Evolutionary conservation across 768 basidiomycete genomes (phyloP).

Genomic region (Tremella fuciformis): DNA sequence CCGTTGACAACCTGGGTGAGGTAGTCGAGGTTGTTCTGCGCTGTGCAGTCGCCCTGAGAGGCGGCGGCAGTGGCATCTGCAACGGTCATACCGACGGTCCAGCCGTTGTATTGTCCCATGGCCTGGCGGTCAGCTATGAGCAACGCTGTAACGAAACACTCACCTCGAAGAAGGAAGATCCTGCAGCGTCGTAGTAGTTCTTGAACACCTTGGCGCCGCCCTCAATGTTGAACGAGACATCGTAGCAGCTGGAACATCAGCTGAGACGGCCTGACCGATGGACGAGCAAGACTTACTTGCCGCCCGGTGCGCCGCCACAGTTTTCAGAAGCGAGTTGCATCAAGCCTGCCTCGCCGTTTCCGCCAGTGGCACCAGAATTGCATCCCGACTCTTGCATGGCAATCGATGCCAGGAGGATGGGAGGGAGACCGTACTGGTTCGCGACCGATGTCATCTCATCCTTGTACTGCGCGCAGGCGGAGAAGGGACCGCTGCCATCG

Average conservation of each 20-base stretch:
- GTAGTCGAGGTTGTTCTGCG: slow-evolving; percentile 82
- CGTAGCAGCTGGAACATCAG: slow-evolving; percentile 38
- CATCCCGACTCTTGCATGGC: slow-evolving; percentile 86
- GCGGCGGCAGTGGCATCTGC: slow-evolving; percentile 52
- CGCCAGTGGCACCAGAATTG: slow-evolving; percentile 65
- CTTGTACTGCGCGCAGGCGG: slow-evolving; percentile 45
- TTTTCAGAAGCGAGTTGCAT: slow-evolving; percentile 83
- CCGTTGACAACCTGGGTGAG: slow-evolving; percentile 40
- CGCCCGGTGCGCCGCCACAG: slow-evolving; percentile 53
- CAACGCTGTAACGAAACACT: not conserved
- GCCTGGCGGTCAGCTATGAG: slow-evolving; percentile 37
- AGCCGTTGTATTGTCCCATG: slow-evolving; percentile 63
- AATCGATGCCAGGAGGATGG: slow-evolving; percentile 77
- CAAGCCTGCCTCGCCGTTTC: slow-evolving; percentile 76
- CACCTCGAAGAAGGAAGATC: slow-evolving; percentile 41
- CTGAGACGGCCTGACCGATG: not conserved
- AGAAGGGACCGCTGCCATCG: slow-evolving; percentile 36
- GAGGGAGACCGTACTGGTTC: slow-evolving; percentile 55
- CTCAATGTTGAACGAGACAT: slow-evolving; percentile 63
- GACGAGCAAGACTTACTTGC: not conserved
- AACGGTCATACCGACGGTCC: slow-evolving; percentile 44
- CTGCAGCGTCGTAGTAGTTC: slow-evolving; percentile 29
- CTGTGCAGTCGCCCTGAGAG: slow-evolving; percentile 58
- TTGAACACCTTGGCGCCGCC: slow-evolving; percentile 58
- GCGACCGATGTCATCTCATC: slow-evolving; percentile 45